Percentiles rank a stretch among this genome's conserved stretches.
Conservation (phyloP, 108 stramenopile genomes). For the Schizochytrium sp. region DNA sequence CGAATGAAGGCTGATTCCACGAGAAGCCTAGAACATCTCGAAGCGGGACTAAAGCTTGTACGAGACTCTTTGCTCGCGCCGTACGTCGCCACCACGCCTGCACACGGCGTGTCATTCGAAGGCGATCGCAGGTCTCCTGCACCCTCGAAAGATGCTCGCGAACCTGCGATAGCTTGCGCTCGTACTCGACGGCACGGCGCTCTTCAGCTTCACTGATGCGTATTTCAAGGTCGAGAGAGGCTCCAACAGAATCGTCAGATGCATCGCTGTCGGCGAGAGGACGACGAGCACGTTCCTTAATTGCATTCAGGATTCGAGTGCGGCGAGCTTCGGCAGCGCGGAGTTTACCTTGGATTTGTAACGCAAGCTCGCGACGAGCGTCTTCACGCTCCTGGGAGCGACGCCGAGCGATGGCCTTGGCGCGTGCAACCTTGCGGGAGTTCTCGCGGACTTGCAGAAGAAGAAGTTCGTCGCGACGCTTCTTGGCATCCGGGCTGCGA, state of each 20-base stretch:
- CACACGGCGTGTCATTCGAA: constrained; percentile 56
- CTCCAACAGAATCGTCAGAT: not conserved
- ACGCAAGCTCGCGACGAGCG: not conserved
- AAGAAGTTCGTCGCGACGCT: constrained; percentile 53
- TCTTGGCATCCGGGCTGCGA: constrained; percentile 50
- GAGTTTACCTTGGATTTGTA: constrained; percentile 28
- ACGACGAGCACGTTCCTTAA: constrained; percentile 9
- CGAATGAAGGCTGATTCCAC: not conserved
- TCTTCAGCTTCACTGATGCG: constrained; percentile 39
- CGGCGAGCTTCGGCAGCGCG: constrained; percentile 45
- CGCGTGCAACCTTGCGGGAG: constrained; percentile 36
- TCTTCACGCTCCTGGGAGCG: constrained; percentile 16
- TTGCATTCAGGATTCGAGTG: constrained; percentile 31
- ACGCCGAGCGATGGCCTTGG: constrained; percentile 33
- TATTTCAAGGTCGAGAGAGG: not conserved
- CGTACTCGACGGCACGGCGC: constrained; percentile 21
- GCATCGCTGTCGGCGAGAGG: not conserved
- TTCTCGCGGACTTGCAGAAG: constrained; percentile 37
- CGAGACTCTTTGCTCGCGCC: too few relatives aligned
- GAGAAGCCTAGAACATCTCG: not conserved
- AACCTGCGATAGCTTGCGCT: constrained; percentile 7
- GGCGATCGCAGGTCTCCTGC: constrained; percentile 6
- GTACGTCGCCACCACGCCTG: constrained; percentile 51
- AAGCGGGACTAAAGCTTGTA: not conserved
- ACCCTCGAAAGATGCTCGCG: constrained; percentile 48